These are phyloP conservation scores for Halophytophthora polymorphica DNA, from an alignment of 352 stramenopile genomes.

Conservation along the genomic window DNA sequence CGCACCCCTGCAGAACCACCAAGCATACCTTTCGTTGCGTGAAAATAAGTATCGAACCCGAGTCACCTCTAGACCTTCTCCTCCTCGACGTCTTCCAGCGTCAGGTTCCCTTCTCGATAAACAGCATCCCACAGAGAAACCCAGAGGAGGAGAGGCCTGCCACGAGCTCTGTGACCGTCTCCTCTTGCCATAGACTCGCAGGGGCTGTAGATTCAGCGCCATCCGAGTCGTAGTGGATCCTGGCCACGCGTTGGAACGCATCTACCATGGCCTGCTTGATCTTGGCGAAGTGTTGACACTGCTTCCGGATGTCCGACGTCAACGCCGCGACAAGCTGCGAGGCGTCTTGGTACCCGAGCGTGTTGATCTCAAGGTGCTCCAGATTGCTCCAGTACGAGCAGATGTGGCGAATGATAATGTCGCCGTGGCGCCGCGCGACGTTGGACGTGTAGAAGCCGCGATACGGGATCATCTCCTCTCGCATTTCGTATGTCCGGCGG, in stretches of 20 bases:
- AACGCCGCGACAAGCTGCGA: constrained; percentile 41
- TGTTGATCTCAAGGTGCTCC: constrained; percentile 42
- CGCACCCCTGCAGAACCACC: too few species aligned
- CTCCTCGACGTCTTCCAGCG: not conserved
- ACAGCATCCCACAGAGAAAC: constrained; percentile 52
- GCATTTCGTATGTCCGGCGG: constrained; percentile 51
- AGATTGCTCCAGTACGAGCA: constrained; percentile 41
- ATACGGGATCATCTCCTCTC: constrained; percentile 58
- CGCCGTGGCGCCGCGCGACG: constrained; percentile 43
- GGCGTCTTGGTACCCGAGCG: constrained; percentile 39
- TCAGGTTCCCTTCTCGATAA: constrained; percentile 48
- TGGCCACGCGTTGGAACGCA: constrained; percentile 33
- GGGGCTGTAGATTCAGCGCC: constrained; percentile 19
- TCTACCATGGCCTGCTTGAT: constrained; percentile 49
- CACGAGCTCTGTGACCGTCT: constrained; percentile 44
- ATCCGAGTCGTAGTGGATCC: constrained; percentile 42
- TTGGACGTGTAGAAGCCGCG: constrained; percentile 56
- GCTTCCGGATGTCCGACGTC: constrained; percentile 49
- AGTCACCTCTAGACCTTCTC: too few species aligned
- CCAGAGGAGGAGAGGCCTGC: constrained; percentile 37
- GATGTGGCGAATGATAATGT: constrained; percentile 60
- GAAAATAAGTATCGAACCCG: not conserved
- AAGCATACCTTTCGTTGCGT: too few species aligned
- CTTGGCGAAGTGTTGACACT: constrained; percentile 50
- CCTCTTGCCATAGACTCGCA: constrained; percentile 39